Evolutionary conservation across 148 eudicot genomes (phyloP), one percentile per base, ranked within the genome.

Genomic region (Silene uniflora): DNA sequence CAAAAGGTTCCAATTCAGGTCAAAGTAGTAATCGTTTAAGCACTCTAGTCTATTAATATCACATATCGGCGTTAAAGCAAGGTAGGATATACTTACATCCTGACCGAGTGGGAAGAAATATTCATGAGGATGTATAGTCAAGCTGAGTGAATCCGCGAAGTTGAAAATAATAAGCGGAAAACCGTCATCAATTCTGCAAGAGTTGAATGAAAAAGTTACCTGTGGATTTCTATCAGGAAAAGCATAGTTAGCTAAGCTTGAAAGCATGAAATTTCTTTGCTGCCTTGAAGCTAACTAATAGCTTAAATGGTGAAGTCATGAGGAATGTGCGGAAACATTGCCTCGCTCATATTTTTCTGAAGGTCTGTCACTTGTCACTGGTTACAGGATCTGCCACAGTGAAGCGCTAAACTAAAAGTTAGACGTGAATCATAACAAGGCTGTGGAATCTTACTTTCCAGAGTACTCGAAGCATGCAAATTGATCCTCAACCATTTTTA

Each of bases 381-480:
- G 2, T 32, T 32, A 4, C 35, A 32, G 35, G 35, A 5, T 32
- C 35, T 32, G 35, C 35, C 3, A 32, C 35, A 32, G 35, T 32
- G 35, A 32, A 32, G 35, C 35, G 35, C 4, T 32, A 32, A 32
- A 32, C 2, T 32, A 29, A 29, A 29, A 29, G 32, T 3, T 29
- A 29, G 32, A 3, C 32, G 32, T 29, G 32, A 35, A 35, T 35
- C 42, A 35, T 3, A 35, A 4, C 42, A 23, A 59, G 27, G 42
- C 44, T 17, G 12, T 7, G 60, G 61, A 24, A 69, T 62, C 97
- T 86, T 88, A 93, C 98, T 88, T 80, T 73, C 81, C 87, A 27
- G 66, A 58, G 86, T 83, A 89, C 68, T 78, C 78, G 79, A 93
- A 91, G 80, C 98, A 93, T 44, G 81, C 82, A 84, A 89, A 93